A percentile compares a stretch with the other conserved stretches of the same genome.
phyloP scores from a whole-genome alignment of 129 eudicot genomes.

The Helianthus tuberosus region DNA sequence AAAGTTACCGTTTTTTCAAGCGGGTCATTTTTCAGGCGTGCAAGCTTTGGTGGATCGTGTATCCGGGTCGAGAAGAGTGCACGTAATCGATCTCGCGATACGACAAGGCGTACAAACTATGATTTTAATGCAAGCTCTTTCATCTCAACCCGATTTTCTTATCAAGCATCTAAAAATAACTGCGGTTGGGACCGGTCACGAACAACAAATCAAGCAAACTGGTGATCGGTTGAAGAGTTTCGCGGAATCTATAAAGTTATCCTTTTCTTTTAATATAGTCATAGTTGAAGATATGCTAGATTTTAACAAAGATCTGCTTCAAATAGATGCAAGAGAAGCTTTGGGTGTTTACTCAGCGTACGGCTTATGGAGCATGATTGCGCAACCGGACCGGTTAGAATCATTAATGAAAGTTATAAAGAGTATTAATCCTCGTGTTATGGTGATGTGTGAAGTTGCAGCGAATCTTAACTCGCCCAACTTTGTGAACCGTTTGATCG shows the following conservation, averaged over 20 bases:
- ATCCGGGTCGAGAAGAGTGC: constrained; percentile 27
- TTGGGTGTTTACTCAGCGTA: constrained; percentile 32
- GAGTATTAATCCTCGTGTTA: constrained; percentile 42
- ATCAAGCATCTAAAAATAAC: constrained; percentile 43
- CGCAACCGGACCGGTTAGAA: constrained; percentile 39
- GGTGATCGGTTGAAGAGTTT: constrained; percentile 43
- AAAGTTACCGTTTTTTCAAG: constrained; percentile 45
- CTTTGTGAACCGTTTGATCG: constrained; percentile 62
- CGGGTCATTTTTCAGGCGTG: constrained; percentile 26
- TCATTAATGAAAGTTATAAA: constrained; percentile 44
- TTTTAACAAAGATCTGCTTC: constrained; percentile 32
- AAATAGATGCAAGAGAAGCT: constrained; percentile 33
- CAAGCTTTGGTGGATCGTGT: constrained; percentile 42
- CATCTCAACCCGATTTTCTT: constrained; percentile 21
- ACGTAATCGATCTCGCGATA: constrained; percentile 40
- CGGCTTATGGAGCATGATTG: constrained; percentile 38
- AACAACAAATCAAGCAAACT: constrained; percentile 18
- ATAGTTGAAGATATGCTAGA: constrained; percentile 37
- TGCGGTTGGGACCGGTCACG: constrained; percentile 24
- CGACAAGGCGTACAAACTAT: constrained; percentile 31
- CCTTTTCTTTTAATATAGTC: constrained; percentile 31
- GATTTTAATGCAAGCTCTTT: constrained; percentile 50
- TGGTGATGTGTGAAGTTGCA: constrained; percentile 51
- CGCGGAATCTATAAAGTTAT: constrained; percentile 32
- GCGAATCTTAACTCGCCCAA: constrained; percentile 52